These are phyloP conservation scores for Wallacemonas sp. DNA, from an alignment of 208 protist species.

Conservation along the genomic window DNA sequence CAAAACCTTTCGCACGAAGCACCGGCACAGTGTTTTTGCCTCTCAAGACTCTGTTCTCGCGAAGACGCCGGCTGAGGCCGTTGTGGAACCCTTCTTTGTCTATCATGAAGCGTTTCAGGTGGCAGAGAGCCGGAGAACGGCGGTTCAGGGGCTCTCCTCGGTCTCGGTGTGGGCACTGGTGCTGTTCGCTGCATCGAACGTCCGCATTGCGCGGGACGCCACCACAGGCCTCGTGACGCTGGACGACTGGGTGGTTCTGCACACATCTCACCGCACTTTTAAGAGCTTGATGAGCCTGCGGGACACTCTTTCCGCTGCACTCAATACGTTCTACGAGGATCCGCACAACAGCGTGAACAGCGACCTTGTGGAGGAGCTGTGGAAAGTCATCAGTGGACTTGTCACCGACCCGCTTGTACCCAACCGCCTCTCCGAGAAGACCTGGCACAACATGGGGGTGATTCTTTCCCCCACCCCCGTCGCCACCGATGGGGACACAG, in stretches of 20 bases:
- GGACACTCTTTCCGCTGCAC: slow-evolving; percentile 35
- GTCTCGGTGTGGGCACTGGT: slow-evolving; percentile 75
- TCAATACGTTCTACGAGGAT: slow-evolving; percentile 55
- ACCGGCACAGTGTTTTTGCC: slow-evolving; percentile 31
- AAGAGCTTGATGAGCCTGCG: slow-evolving; percentile 66
- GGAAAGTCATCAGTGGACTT: slow-evolving; percentile 60
- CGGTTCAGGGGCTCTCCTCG: slow-evolving; percentile 38
- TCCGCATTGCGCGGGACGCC: slow-evolving; percentile 40
- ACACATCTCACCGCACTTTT: slow-evolving; percentile 40
- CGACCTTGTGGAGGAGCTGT: slow-evolving; percentile 46
- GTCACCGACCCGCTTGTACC: slow-evolving; percentile 46
- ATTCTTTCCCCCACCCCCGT: background rate
- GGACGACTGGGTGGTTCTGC: slow-evolving; percentile 81
- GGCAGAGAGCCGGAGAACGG: slow-evolving; percentile 25
- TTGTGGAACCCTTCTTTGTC: slow-evolving; percentile 70
- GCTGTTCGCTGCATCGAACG: slow-evolving; percentile 46
- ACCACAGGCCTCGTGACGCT: slow-evolving; percentile 43
- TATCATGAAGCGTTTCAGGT: slow-evolving; percentile 52
- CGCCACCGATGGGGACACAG: no score
- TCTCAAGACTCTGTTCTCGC: slow-evolving; percentile 49
- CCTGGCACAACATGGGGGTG: background rate
- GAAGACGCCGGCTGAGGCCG: slow-evolving; percentile 25
- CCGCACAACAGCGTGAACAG: slow-evolving; percentile 68
- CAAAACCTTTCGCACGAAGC: slow-evolving; percentile 45
- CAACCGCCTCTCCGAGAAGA: slow-evolving; percentile 21